Evolutionary conservation across 148 eudicot species (phyloP).

Genomic region (Rhododendron vialii): DNA sequence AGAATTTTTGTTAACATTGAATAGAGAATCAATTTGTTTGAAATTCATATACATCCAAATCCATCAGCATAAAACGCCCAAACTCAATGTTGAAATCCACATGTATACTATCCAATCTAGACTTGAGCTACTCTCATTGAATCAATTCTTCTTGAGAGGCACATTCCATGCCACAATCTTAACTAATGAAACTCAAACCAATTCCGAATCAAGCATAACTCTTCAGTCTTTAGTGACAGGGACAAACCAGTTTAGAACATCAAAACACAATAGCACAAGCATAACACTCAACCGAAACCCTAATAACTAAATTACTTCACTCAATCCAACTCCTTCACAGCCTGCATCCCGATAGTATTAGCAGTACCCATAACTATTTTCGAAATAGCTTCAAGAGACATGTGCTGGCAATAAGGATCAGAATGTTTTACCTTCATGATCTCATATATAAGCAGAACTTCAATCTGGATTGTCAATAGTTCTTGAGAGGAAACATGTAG

Average conservation of each 20-base stretch:
- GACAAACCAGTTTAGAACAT: no score
- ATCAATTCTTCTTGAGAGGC: background rate
- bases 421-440: slow-evolving; percentile 77
- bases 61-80: background rate
- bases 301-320: background rate
- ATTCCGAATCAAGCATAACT: no score
- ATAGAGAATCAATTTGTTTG: no score
- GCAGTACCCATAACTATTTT: slow-evolving; percentile 90
- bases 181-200: no score
- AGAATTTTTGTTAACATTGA: no score
- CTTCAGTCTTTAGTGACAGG: no score
- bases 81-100: background rate
- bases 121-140: background rate
- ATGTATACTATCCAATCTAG: background rate
- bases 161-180: background rate
- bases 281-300: background rate
- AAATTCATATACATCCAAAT: background rate
- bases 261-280: no score
- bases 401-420: slow-evolving; percentile 57
- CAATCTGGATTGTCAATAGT: background rate
- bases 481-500: no score
- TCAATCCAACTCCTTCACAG: slow-evolving; percentile 65
- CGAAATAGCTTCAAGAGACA: slow-evolving; percentile 63
- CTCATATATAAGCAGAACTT: slow-evolving; percentile 21
- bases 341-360: slow-evolving; percentile 67